phyloP scores from a whole-genome alignment of 257 asterid genomes.

The Coffea eugenioides region DNA sequence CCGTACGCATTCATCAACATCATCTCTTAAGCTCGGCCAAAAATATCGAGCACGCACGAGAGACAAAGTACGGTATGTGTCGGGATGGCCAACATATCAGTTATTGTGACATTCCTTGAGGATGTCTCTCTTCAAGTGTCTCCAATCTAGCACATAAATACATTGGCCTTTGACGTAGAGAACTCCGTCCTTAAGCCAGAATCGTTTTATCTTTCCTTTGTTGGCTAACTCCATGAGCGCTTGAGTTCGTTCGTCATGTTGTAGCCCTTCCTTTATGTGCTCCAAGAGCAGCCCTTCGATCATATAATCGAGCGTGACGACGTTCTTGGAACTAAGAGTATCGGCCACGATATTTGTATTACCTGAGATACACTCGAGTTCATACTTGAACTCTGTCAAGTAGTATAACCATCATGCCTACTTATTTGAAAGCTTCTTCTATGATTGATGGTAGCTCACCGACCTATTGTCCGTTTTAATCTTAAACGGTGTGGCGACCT shows the following conservation, averaged over 20 bases:
- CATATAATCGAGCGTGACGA: no score
- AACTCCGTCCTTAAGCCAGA: neutral
- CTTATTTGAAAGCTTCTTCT: neutral
- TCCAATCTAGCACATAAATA: neutral
- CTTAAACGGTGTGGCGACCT: neutral
- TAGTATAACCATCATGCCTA: neutral
- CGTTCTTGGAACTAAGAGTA: no score
- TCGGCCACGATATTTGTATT: no score
- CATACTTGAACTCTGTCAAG: neutral
- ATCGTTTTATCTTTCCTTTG: neutral
- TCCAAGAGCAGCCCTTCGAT: no score
- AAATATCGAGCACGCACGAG: no score
- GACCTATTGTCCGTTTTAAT: neutral
- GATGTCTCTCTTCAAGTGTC: no score
- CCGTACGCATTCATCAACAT: no score
- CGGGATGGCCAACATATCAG: no score
- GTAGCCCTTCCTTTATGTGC: no score
- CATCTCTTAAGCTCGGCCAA: no score
- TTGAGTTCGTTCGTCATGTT: neutral
- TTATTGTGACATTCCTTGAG: no score
- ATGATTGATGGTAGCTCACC: neutral
- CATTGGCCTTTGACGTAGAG: neutral
- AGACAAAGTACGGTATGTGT: no score
- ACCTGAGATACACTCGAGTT: neutral
- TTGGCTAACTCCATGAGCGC: neutral